Conservation (phyloP, 345 rosid species). For the Murraya koenigii region DNA sequence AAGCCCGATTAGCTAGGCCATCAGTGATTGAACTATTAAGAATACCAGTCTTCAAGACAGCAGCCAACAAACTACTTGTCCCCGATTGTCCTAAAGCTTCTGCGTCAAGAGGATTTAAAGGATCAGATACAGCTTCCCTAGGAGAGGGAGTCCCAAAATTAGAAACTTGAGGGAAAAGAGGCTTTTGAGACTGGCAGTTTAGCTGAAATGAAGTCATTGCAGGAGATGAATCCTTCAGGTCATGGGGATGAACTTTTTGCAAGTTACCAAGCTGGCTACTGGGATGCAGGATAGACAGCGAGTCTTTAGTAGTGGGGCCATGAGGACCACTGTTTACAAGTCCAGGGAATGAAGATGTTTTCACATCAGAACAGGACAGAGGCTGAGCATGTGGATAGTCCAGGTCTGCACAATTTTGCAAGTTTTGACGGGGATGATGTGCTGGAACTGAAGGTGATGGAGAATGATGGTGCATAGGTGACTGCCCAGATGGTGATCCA, state of each 20-base stretch:
- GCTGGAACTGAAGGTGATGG: conserved; percentile 37
- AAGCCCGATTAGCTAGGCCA: conserved; percentile 29
- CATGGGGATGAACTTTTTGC: conserved; percentile 31
- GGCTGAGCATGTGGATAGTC: conserved; percentile 35
- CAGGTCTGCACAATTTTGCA: conserved; percentile 33
- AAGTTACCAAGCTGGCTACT: conserved; percentile 27
- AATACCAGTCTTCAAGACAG: conserved; percentile 74
- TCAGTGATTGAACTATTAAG: conserved; percentile 40
- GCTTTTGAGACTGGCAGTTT: conserved; percentile 34
- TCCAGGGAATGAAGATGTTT: conserved; percentile 45
- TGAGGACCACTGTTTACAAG: conserved; percentile 32
- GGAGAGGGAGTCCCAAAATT: conserved; percentile 32
- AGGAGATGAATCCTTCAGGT: conserved; percentile 25
- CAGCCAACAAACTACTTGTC: conserved; percentile 66
- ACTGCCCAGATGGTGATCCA: conserved; percentile 44
- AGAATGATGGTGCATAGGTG: conserved; percentile 41
- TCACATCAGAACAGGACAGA: conserved; percentile 46
- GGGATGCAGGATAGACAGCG: conserved; percentile 26
- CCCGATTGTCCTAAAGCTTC: conserved; percentile 46
- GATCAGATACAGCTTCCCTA: conserved; percentile 35
- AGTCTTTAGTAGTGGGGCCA: conserved; percentile 29
- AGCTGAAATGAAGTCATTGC: conserved; percentile 26
- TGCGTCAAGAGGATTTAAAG: conserved; percentile 28
- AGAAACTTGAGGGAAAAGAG: conserved; percentile 29
- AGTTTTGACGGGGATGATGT: conserved; percentile 24